These are phyloP conservation scores for Saturnispora ahearnii DNA, from an alignment of 805 yeast genomes.

Conservation along the genomic window DNA sequence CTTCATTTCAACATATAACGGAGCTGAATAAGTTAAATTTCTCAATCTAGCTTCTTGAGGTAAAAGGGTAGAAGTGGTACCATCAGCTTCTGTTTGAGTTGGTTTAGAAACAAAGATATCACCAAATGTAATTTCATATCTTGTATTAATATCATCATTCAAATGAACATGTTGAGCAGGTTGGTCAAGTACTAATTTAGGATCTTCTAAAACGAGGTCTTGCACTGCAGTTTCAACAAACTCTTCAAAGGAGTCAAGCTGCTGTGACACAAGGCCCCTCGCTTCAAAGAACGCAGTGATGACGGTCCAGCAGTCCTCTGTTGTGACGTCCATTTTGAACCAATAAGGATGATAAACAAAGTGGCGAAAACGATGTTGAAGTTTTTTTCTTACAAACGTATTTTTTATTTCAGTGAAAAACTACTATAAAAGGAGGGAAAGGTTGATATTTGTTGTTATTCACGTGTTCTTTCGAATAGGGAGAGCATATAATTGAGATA, in stretches of 20 bases:
- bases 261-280: conserved; percentile 96
- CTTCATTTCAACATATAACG: conserved; percentile 91
- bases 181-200: conserved; percentile 88
- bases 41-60: conserved; percentile 98
- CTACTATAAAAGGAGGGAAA: neutral
- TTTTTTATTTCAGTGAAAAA: neutral
- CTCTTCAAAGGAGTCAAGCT: conserved; percentile 95
- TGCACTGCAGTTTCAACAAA: conserved; percentile 94
- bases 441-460: too few species aligned
- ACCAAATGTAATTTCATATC: conserved; percentile 96
- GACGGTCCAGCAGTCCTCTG: conserved; percentile 99
- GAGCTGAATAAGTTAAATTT: conserved; percentile 92
- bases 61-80: conserved; percentile 97
- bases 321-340: conserved; percentile 45
- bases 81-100: conserved; percentile 98
- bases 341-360: conserved; percentile 1
- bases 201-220: conserved; percentile 93
- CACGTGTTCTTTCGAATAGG: neutral
- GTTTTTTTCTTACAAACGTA: neutral
- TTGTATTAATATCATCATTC: conserved; percentile 78
- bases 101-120: conserved; percentile 95
- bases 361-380: conserved; percentile 2
- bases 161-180: conserved; percentile 96
- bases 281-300: conserved; percentile 93
- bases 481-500: too few species aligned